Conservation (phyloP, 805 yeast genomes). For the Starmerella lactis-condensi region DNA sequence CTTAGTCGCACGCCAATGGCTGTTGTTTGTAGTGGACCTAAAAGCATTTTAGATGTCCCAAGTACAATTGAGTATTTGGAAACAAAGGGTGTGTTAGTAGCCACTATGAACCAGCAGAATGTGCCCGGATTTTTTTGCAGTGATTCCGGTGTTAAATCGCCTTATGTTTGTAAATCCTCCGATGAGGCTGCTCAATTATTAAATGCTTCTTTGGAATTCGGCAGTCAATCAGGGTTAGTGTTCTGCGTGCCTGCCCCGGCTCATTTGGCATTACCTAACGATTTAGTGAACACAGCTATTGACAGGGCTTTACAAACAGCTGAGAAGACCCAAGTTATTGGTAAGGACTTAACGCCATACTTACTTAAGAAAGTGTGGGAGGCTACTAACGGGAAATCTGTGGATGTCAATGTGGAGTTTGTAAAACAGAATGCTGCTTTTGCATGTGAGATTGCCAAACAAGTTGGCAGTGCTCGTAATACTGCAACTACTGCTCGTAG, state of each 20-base stretch:
- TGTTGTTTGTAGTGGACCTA: conserved; percentile 88
- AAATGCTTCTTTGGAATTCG: conserved; percentile 29
- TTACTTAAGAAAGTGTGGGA: conserved; percentile 44
- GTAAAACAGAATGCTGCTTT: conserved; percentile 57
- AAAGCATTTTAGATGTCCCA: conserved; percentile 61
- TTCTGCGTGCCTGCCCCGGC: conserved; percentile 72
- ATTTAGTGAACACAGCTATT: conserved; percentile 37
- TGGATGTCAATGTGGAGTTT: conserved; percentile 51
- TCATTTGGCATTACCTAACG: conserved; percentile 38
- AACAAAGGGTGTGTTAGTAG: conserved; percentile 77
- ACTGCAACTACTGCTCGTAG: neutral
- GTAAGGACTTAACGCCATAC: conserved; percentile 69
- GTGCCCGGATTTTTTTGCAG: conserved; percentile 72
- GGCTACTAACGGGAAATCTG: conserved; percentile 52
- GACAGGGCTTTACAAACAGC: conserved; percentile 43
- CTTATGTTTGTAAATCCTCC: conserved; percentile 39
- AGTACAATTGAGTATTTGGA: conserved; percentile 73
- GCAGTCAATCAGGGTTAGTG: conserved; percentile 46
- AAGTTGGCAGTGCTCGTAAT: conserved; percentile 24
- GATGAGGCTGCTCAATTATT: conserved; percentile 46
- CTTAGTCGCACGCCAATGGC: conserved; percentile 65
- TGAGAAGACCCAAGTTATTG: conserved; percentile 31
- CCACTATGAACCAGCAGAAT: conserved; percentile 32
- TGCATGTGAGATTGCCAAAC: conserved; percentile 49
- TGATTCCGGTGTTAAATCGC: conserved; percentile 56